Percentiles rank a stretch among this genome's conserved stretches.
Conservation (phyloP, 805 yeast species). For the Cyberlindnera mississippiensis region DNA sequence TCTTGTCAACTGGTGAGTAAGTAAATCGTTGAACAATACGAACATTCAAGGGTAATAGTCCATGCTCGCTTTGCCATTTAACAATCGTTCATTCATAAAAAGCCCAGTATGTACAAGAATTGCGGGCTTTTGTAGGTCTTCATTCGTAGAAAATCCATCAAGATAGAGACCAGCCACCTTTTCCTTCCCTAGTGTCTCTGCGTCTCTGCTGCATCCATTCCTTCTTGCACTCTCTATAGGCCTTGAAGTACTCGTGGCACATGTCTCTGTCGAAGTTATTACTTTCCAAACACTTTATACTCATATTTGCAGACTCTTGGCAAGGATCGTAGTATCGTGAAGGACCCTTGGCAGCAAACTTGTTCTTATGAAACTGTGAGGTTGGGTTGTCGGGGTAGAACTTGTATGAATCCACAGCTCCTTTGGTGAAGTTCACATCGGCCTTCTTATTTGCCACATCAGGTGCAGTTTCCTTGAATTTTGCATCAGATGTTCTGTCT, state of each 20-base stretch:
- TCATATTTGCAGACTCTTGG: slow-evolving; percentile 82
- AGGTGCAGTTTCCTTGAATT: slow-evolving; percentile 23
- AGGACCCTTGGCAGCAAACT: slow-evolving; percentile 71
- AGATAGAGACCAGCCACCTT: slow-evolving; percentile 24
- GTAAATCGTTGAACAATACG: no score
- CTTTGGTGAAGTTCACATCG: slow-evolving; percentile 51
- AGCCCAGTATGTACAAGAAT: not conserved
- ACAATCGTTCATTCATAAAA: no score
- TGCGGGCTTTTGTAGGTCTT: not conserved
- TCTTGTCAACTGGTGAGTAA: no score
- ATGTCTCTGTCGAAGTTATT: slow-evolving; percentile 65
- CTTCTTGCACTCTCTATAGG: slow-evolving; percentile 87
- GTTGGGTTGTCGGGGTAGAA: slow-evolving; percentile 90
- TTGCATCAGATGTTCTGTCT: slow-evolving; percentile 18
- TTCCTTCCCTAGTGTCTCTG: slow-evolving; percentile 27
- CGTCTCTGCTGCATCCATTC: slow-evolving; percentile 54
- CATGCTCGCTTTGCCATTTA: no score
- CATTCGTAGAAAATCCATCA: not conserved
- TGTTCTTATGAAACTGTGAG: slow-evolving; percentile 58
- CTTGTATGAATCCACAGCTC: slow-evolving; percentile 48
- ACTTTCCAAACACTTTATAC: slow-evolving; percentile 75
- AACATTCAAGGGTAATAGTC: not conserved
- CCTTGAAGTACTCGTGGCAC: slow-evolving; percentile 83
- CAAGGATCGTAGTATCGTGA: slow-evolving; percentile 92
- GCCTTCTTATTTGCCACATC: slow-evolving; percentile 32